Evolutionary conservation across 495 filamentous ascomycete genomes (phyloP).

Genomic region (Lepidopterella palustris): DNA sequence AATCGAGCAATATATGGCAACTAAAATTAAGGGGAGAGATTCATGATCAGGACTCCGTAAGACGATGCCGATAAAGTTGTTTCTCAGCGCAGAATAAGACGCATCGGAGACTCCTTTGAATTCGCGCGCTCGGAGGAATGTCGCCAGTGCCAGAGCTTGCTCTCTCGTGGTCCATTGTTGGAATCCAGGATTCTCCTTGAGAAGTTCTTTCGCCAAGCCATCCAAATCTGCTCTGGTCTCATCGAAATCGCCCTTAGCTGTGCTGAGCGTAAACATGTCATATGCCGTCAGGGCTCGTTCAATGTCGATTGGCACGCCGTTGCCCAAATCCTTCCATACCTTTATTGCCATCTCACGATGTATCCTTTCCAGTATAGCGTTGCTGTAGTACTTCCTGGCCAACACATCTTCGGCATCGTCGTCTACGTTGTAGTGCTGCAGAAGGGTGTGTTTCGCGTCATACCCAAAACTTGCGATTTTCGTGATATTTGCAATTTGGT

Average conservation of each 20-base stretch:
- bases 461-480: slow-evolving; percentile 66
- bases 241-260: slow-evolving; percentile 61
- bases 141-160: slow-evolving; percentile 60
- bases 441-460: slow-evolving; percentile 80
- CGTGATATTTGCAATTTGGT: slow-evolving; percentile 62
- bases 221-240: slow-evolving; percentile 64
- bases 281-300: slow-evolving; percentile 74
- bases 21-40: slow-evolving; percentile 72
- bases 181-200: slow-evolving; percentile 44
- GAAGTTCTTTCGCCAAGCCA: slow-evolving; percentile 51
- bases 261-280: slow-evolving; percentile 78
- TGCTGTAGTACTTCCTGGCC: slow-evolving; percentile 77
- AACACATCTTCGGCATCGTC: slow-evolving; percentile 66
- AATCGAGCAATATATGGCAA: slow-evolving; percentile 64
- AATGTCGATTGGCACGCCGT: slow-evolving; percentile 50
- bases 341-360: slow-evolving; percentile 72
- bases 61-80: slow-evolving; percentile 75
- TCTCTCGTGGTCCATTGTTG: slow-evolving; percentile 49
- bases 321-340: slow-evolving; percentile 59
- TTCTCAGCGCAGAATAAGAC: slow-evolving; percentile 72
- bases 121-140: slow-evolving; percentile 57
- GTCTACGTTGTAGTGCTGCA: slow-evolving; percentile 54
- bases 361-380: slow-evolving; percentile 65
- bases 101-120: slow-evolving; percentile 60
- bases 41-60: slow-evolving; percentile 55